Conservation (phyloP, 1,139 yeast species). For the Candida mesenterica region DNA sequence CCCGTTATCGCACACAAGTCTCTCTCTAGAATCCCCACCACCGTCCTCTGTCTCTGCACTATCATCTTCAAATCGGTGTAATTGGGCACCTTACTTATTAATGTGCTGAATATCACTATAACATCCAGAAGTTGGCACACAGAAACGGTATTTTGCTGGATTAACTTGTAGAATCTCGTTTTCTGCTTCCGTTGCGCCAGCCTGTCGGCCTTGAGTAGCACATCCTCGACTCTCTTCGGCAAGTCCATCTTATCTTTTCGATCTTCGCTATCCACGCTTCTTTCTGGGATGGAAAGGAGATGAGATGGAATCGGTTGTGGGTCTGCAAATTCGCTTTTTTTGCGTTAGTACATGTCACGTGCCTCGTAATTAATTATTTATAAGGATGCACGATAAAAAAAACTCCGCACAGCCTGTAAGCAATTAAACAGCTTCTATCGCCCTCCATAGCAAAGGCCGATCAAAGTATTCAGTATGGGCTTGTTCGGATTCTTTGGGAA, state of each 20-base stretch:
- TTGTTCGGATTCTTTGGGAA: conserved; percentile 33
- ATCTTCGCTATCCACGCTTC: not conserved
- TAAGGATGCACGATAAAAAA: too few relatives aligned
- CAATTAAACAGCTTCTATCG: too few relatives aligned
- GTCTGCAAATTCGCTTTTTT: too few relatives aligned
- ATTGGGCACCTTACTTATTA: conserved; percentile 39
- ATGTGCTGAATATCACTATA: conserved; percentile 40
- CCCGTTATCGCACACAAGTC: conserved; percentile 19
- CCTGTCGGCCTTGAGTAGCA: conserved; percentile 1
- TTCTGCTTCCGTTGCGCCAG: conserved; percentile 5
- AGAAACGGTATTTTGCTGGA: conserved; percentile 13
- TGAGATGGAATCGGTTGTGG: too few relatives aligned
- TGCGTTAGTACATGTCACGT: too few relatives aligned
- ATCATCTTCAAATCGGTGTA: conserved; percentile 44
- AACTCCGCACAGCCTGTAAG: too few relatives aligned
- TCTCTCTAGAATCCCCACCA: conserved; percentile 30
- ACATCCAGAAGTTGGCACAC: conserved; percentile 24
- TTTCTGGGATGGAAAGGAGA: too few relatives aligned
- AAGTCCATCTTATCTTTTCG: not conserved
- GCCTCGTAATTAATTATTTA: too few relatives aligned
- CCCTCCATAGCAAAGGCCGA: too few relatives aligned
- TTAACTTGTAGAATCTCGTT: conserved; percentile 18
- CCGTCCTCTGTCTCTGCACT: conserved; percentile 26
- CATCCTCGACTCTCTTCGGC: not conserved
- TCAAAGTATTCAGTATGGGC: too few relatives aligned